Conservation (phyloP, 2,329 filamentous ascomycete species). For the Fusarium brevicatenulatum region DNA sequence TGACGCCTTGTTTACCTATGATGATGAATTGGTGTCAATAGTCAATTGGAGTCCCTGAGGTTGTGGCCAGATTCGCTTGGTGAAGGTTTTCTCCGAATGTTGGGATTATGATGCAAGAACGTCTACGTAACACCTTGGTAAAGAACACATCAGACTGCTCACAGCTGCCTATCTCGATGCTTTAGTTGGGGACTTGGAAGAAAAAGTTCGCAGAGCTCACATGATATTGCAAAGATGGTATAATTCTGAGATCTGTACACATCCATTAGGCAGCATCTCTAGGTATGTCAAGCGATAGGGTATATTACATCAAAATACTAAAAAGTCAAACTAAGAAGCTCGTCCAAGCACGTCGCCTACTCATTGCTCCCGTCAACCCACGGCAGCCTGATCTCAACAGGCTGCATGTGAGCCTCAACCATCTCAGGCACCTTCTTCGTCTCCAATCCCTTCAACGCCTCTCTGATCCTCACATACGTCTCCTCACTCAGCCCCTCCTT, state of each 20-base stretch:
- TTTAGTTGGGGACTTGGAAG: background rate
- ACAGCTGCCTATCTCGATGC: background rate
- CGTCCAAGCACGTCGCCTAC: background rate
- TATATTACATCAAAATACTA: constrained; percentile 20
- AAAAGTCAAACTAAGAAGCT: background rate
- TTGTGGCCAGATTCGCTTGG: background rate
- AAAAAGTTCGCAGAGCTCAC: background rate
- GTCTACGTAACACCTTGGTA: background rate
- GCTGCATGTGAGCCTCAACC: constrained; percentile 59
- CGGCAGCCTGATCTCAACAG: constrained; percentile 63
- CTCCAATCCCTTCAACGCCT: constrained; percentile 57
- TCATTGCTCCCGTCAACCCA: constrained; percentile 52
- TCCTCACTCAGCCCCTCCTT: constrained; percentile 67
- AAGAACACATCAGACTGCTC: background rate
- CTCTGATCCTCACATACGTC: constrained; percentile 66
- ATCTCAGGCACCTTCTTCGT: constrained; percentile 65
- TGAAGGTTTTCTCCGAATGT: background rate
- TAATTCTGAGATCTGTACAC: background rate
- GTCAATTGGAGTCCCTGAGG: background rate
- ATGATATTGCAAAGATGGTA: background rate
- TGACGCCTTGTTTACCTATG: too few species aligned
- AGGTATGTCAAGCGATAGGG: background rate
- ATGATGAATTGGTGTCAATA: background rate
- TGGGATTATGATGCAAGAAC: background rate
- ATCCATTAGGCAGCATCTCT: background rate